Percentiles rank a stretch among this genome's conserved stretches.
These are phyloP conservation scores for Oldenlandia corymbosa DNA, from an alignment of 257 asterid genomes.

Conservation along the genomic window DNA sequence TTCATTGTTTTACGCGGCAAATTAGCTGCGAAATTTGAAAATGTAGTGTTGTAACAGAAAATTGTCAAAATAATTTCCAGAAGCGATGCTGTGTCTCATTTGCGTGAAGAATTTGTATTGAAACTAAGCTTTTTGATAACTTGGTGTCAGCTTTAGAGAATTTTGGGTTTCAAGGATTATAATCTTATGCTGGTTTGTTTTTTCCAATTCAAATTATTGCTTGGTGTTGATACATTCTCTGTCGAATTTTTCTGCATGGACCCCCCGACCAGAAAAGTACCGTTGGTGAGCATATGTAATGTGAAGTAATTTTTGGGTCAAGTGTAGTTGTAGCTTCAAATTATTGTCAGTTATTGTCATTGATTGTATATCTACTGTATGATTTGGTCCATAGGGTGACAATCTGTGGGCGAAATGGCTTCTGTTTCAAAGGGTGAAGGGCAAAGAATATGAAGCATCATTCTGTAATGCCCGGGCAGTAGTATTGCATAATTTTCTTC, in stretches of 20 bases:
- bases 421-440: constrained; percentile 79
- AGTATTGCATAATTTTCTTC: constrained; percentile 55
- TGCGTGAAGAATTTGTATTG: too few species aligned
- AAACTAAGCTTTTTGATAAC: too few species aligned
- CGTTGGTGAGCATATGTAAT: too few species aligned
- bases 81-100: too few species aligned
- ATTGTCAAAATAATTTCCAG: too few species aligned
- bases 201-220: not conserved
- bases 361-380: constrained; percentile 18
- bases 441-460: constrained; percentile 92
- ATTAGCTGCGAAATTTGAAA: too few species aligned
- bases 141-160: too few species aligned
- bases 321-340: not conserved
- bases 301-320: not conserved
- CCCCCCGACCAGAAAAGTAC: too few species aligned
- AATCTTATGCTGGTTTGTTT: too few species aligned
- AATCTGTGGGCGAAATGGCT: constrained; percentile 86
- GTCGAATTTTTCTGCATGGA: not conserved
- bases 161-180: too few species aligned
- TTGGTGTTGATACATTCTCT: not conserved
- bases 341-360: not conserved
- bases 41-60: too few species aligned
- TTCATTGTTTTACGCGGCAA: too few species aligned
- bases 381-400: constrained; percentile 61
- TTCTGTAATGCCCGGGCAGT: constrained; percentile 94